Base-by-base conservation (phyloP, 805 yeast genomes). In the Pachysolen tannophilus region DNA sequence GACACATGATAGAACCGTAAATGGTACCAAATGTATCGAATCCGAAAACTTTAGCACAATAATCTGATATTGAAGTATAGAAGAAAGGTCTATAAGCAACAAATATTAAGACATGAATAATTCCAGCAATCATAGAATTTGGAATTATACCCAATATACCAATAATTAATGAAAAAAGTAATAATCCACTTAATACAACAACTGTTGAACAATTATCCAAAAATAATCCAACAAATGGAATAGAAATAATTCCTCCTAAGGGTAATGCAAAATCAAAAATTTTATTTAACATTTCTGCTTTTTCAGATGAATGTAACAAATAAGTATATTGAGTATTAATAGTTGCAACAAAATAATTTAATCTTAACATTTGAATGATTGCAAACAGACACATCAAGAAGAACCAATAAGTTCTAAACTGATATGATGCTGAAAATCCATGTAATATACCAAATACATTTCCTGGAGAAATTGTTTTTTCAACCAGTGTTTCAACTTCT, bases 61-160 rank as follows among this genome's bases (percentile, higher is more conserved):
- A 86, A 56, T 90, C 97, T 2, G 95, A 82, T 6, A 87, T 85
- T 2, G 94, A 84, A 2, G 97, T 88, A 58, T 88, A 90, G 52
- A 83, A 87, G 51, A 88, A 83, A 8, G 97, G 96, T 55, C 97
- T 70, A 58, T 83, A 87, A n/a, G 60, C 63, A 25, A 70, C 77
- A 48, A 72, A 72, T 14, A 72, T 34, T 26, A 63, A 47, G 20
- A 72, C 67, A 42, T 69, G 65, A 32, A 68, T 29, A 7, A 69
- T 37, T 36, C 75, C 77, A 2, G 65, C 43, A 18, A 42, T n/a
- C 36, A 58, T 62, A 25, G 58, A 59, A n/a, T n/a, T n/a, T 29
- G 65, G 58, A 32, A 69, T 43, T 23, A 67, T 54, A n/a, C 77
- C 77, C 16, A 69, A 55, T 5, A 69, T 40, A 24, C 78, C 78